These are phyloP conservation scores for Calonectria henricotiae DNA, from an alignment of 2,329 filamentous ascomycete species.

Conservation along the genomic window DNA sequence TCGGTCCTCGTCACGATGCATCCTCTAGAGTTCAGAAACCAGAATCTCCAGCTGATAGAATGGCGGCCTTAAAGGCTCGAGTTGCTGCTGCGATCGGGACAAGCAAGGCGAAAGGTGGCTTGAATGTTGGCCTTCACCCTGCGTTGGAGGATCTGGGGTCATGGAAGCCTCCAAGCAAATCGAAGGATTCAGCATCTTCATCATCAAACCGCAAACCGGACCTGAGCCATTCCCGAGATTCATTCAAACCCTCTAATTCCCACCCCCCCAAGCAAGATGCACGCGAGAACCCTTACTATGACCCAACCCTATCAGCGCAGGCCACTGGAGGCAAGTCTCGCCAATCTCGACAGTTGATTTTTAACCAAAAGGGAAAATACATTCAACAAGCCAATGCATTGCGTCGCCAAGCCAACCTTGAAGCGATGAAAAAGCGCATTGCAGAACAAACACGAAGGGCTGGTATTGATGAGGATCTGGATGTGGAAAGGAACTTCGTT, in stretches of 20 bases:
- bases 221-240: conserved; percentile 41
- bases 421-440: conserved; percentile 95
- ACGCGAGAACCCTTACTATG: conserved; percentile 83
- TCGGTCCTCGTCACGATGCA: conserved; percentile 72
- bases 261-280: conserved; percentile 28
- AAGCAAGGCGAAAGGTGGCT: conserved; percentile 75
- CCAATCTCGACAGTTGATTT: conserved; percentile 83
- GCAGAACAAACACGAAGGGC: conserved; percentile 89
- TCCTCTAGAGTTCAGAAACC: conserved; percentile 71
- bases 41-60: conserved; percentile 74
- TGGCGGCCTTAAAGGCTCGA: conserved; percentile 85
- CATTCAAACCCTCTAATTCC: conserved; percentile 44
- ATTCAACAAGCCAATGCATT: conserved; percentile 94
- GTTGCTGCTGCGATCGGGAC: conserved; percentile 82
- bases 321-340: conserved; percentile 73
- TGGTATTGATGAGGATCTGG: conserved; percentile 93
- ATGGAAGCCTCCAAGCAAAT: conserved; percentile 64
- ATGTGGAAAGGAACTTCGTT: conserved; percentile 91
- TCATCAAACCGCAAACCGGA: conserved; percentile 42
- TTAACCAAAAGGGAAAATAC: conserved; percentile 98
- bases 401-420: conserved; percentile 88
- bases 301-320: conserved; percentile 77
- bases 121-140: conserved; percentile 85
- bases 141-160: conserved; percentile 75
- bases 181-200: conserved; percentile 48